phyloP scores from a whole-genome alignment of 345 rosid genomes.

The Salix koriyanagi region DNA sequence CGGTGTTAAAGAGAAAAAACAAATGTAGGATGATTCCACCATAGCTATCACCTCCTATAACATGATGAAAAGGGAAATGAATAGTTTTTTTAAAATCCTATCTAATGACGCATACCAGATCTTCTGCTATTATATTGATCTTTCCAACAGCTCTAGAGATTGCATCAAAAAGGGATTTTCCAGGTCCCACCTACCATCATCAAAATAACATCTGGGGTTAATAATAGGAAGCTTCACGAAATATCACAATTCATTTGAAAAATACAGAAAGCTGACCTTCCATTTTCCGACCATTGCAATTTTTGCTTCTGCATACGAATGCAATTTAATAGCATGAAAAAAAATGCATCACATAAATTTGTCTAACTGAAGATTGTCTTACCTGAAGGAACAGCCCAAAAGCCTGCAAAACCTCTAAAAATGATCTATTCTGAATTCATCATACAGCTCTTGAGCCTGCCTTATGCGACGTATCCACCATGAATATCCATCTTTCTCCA shows the following conservation, averaged over 20 bases:
- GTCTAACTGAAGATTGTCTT: conserved; percentile 26
- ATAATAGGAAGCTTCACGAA: conserved; percentile 15
- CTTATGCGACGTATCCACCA: conserved; percentile 83
- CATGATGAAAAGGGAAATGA: not conserved
- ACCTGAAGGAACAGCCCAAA: conserved; percentile 94
- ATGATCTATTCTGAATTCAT: conserved; percentile 90
- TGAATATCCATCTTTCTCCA: conserved; percentile 78
- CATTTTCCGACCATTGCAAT: conserved; percentile 77
- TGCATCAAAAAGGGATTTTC: conserved; percentile 76
- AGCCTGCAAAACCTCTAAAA: conserved; percentile 96
- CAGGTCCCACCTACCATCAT: conserved; percentile 91
- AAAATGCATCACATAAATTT: conserved; percentile 1
- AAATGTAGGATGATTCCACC: too few species aligned
- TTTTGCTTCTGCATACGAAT: conserved; percentile 64
- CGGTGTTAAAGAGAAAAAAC: too few species aligned
- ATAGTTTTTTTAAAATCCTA: conserved; percentile 8
- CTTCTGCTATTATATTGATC: conserved; percentile 83
- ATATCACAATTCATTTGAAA: conserved; percentile 11
- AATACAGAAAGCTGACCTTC: conserved; percentile 52
- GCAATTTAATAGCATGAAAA: conserved; percentile 11
- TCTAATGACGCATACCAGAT: conserved; percentile 59
- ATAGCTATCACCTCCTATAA: not conserved
- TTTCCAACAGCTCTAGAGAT: conserved; percentile 64
- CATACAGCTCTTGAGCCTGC: conserved; percentile 73
- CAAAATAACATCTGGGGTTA: conserved; percentile 25